Evolutionary conservation across 768 basidiomycete species (phyloP).

Genomic region (Leucocoprinus sp.): DNA sequence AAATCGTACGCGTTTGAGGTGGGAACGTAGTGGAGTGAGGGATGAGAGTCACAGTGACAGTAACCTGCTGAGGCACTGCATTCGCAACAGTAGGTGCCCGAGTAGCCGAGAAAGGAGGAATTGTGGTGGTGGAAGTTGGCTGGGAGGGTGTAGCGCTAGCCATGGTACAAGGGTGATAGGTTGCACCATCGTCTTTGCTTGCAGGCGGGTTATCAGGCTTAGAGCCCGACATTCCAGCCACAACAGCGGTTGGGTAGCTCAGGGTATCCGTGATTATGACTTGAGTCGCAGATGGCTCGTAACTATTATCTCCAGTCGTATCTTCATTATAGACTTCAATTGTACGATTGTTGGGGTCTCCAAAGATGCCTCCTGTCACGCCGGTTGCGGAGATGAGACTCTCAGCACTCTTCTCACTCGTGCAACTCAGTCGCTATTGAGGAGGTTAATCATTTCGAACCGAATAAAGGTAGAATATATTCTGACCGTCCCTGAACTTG

Average conservation of each 20-base stretch:
- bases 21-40: slow-evolving; percentile 21
- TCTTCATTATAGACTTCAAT: not conserved
- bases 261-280: not conserved
- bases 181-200: not conserved
- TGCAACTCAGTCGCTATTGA: slow-evolving; percentile 40
- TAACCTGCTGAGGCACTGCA: slow-evolving; percentile 12
- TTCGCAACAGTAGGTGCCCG: slow-evolving; percentile 7
- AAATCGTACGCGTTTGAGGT: slow-evolving; percentile 33
- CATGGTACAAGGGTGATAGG: not conserved
- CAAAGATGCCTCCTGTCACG: slow-evolving; percentile 32
- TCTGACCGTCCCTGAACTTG: slow-evolving; percentile 38
- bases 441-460: not conserved
- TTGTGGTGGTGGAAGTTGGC: slow-evolving; percentile 1
- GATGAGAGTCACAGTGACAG: slow-evolving; percentile 25
- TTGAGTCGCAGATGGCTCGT: not conserved
- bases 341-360: slow-evolving; percentile 11
- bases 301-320: not conserved
- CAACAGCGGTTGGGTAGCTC: not conserved
- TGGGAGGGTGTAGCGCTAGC: not conserved
- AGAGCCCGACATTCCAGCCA: not conserved
- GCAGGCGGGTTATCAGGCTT: not conserved
- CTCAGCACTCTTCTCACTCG: slow-evolving; percentile 38
- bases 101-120: slow-evolving; percentile 9
- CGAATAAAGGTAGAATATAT: slow-evolving; percentile 1
- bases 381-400: slow-evolving; percentile 40